These are phyloP conservation scores for Ramularia endophylla DNA, from an alignment of 2,329 filamentous ascomycete species.

Conservation along the genomic window DNA sequence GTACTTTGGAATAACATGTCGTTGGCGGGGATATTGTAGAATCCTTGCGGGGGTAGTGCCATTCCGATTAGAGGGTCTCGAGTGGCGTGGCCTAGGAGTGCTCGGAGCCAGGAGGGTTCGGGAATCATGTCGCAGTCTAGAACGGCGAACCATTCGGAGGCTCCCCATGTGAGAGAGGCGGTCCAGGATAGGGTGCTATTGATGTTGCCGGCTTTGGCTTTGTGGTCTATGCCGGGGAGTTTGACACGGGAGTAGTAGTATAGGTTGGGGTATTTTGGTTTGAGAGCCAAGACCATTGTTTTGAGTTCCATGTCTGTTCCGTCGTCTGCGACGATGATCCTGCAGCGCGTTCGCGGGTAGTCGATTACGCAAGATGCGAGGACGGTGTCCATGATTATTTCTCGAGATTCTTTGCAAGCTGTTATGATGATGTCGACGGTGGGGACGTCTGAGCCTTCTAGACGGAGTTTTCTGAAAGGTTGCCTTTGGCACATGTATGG, in stretches of 20 bases:
- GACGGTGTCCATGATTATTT: conserved; percentile 11
- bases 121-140: conserved; percentile 65
- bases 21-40: conserved; percentile 11
- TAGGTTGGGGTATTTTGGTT: conserved; percentile 1
- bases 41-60: conserved; percentile 3
- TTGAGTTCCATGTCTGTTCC: conserved; percentile 1
- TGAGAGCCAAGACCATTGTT: conserved; percentile 3
- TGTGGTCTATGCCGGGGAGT: conserved; percentile 1
- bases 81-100: not conserved
- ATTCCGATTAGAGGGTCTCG: not conserved
- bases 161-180: not conserved
- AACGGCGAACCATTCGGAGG: conserved; percentile 54
- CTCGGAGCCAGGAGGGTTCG: conserved; percentile 53
- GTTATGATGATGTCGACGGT: conserved; percentile 41
- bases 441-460: conserved; percentile 28
- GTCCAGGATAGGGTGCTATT: conserved; percentile 5
- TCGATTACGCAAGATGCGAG: conserved; percentile 7
- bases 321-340: conserved; percentile 13
- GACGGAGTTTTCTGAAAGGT: not conserved
- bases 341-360: conserved; percentile 7
- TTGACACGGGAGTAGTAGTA: conserved; percentile 7
- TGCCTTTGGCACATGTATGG: not conserved
- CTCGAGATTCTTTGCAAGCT: conserved; percentile 39
- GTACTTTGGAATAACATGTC: conserved; percentile 10
- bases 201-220: conserved; percentile 13